Base-by-base conservation (phyloP, 371 early-diverging fungal genomes). In the Zychaea mexicana region DNA sequence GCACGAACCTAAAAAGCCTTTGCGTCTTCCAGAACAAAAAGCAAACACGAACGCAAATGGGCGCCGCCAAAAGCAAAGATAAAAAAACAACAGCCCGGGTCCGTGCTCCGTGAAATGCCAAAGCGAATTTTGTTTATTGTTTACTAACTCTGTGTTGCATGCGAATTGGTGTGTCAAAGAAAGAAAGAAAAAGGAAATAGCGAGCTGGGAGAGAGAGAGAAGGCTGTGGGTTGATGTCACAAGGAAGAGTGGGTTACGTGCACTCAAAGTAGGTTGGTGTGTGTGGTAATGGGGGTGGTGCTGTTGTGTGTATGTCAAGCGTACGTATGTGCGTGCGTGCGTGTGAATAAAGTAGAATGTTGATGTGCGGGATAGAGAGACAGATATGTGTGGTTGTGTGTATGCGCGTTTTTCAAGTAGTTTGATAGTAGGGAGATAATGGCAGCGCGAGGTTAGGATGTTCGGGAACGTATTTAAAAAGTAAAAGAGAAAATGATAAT, bases 401-500 rank as follows among this genome's bases (percentile, higher is more conserved):
- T n/a, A n/a, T n/a, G n/a, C n/a, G n/a, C n/a, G n/a, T n/a, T n/a
- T n/a, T n/a, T n/a, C n/a, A n/a, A n/a, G n/a, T n/a, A 36, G 1
- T 36, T 36, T 10, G 15, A 36, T 10, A 36, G 45, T 45, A 10
- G 45, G 45, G 38, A 36, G 15, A n/a, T n/a, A n/a, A n/a, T n/a
- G n/a, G n/a, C n/a, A n/a, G n/a, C n/a, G n/a, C n/a, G n/a, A n/a
- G n/a, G n/a, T n/a, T n/a, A n/a, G n/a, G n/a, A n/a, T n/a, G n/a
- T n/a, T n/a, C n/a, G n/a, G n/a, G n/a, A n/a, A 33, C 12, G 33
- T 8, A 33, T 33, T 4, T 42, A 52, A 10, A 15, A 24, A 52
- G 27, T 31, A 31, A 7, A 31, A 30, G 24, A 71, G 66, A 33
- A 85, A 77, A 27, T 58, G 53, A 2, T 46, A 36, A 21, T 54